Evolutionary conservation across 495 filamentous ascomycete genomes (phyloP).

Genomic region (Hyaloscypha finlandica): DNA sequence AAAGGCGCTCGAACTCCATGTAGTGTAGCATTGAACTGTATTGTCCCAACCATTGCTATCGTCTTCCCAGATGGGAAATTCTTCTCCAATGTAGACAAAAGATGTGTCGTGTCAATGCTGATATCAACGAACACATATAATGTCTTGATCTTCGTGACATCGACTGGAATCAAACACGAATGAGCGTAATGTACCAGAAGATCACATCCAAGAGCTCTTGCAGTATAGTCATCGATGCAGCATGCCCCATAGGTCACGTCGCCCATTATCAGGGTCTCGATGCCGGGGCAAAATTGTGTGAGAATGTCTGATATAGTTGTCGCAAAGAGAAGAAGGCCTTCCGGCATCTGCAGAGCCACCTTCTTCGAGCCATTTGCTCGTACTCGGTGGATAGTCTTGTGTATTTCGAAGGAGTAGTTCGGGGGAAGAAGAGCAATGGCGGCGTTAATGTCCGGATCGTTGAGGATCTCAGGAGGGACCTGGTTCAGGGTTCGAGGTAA

Average conservation of each 20-base stretch:
- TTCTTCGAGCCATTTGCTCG: constrained; percentile 73
- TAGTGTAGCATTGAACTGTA: constrained; percentile 97
- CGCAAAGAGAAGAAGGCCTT: constrained; percentile 92
- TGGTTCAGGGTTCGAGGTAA: constrained; percentile 80
- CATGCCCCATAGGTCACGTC: constrained; percentile 99
- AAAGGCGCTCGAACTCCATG: constrained; percentile 76
- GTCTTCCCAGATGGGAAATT: constrained; percentile 85
- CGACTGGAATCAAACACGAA: constrained; percentile 92
- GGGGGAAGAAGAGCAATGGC: constrained; percentile 84
- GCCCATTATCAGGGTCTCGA: constrained; percentile 95
- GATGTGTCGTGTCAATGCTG: constrained; percentile 85
- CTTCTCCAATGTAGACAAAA: constrained; percentile 81
- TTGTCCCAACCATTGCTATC: constrained; percentile 92
- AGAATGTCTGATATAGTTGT: constrained; percentile 98
- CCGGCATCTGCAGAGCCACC: constrained; percentile 93
- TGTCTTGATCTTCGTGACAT: constrained; percentile 91
- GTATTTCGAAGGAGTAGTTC: constrained; percentile 98
- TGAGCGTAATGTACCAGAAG: constrained; percentile 97
- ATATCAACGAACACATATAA: constrained; percentile 99
- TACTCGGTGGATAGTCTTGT: constrained; percentile 95
- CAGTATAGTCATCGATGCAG: constrained; percentile 98
- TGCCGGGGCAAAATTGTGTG: constrained; percentile 87
- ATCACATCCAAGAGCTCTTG: constrained; percentile 90
- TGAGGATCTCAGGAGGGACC: constrained; percentile 81
- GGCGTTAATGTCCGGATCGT: constrained; percentile 84